A percentile compares a stretch with the other conserved stretches of the same genome.
phyloP scores from a whole-genome alignment of 2,329 filamentous ascomycete species.

The Zymoseptoria brevis region DNA sequence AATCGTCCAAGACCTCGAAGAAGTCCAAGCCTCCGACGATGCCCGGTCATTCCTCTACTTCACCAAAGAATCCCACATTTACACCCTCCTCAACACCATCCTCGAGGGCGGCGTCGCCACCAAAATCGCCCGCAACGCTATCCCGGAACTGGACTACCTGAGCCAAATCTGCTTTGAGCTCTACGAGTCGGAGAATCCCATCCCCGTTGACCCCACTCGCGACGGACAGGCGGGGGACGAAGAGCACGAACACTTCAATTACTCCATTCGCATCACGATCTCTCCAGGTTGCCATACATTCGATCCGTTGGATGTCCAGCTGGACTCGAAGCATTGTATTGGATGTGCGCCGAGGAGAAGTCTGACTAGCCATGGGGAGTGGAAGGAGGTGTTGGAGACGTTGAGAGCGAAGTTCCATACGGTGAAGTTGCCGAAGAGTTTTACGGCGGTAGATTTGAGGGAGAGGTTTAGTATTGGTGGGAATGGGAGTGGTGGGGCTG shows the following conservation, averaged over 20 bases:
- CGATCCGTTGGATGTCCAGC: constrained; percentile 89
- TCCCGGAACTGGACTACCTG: constrained; percentile 94
- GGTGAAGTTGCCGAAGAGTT: constrained; percentile 45
- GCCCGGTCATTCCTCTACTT: constrained; percentile 98
- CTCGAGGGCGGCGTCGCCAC: constrained; percentile 93
- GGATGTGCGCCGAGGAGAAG: constrained; percentile 85
- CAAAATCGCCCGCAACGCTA: constrained; percentile 90
- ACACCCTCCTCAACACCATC: constrained; percentile 95
- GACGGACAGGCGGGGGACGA: constrained; percentile 55
- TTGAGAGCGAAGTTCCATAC: constrained; percentile 90
- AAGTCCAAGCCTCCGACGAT: constrained; percentile 89
- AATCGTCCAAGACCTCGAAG: constrained; percentile 92
- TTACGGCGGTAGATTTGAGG: constrained; percentile 43
- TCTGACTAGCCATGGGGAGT: constrained; percentile 83
- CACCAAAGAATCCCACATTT: constrained; percentile 98
- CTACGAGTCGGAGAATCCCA: constrained; percentile 76
- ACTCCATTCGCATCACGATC: constrained; percentile 93
- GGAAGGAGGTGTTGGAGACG: constrained; percentile 95
- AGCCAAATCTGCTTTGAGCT: constrained; percentile 97
- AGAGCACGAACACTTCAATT: constrained; percentile 54
- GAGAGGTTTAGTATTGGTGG: constrained; percentile 30
- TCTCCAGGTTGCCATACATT: constrained; percentile 94
- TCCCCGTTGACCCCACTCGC: constrained; percentile 23
- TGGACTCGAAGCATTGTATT: constrained; percentile 94
- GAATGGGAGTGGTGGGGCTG: background rate